Conservation (phyloP, 805 yeast species). For the Jamesozyma spencerorum region DNA sequence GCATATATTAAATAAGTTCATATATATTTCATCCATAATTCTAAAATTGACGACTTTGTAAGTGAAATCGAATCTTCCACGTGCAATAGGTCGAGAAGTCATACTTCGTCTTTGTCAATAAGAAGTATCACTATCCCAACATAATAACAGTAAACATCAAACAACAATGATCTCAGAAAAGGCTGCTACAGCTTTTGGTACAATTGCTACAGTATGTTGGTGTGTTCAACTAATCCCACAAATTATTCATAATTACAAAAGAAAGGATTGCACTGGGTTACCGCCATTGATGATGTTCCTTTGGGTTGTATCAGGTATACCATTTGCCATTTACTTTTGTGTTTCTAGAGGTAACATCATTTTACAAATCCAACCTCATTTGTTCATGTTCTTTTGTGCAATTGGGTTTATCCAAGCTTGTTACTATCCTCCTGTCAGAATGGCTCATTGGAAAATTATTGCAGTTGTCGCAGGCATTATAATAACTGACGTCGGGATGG, state of each 20-base stretch:
- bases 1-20: too few relatives aligned
- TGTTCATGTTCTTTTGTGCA: slow-evolving; percentile 62
- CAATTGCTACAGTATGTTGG: slow-evolving; percentile 88
- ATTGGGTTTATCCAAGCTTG: slow-evolving; percentile 61
- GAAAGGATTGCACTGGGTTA: slow-evolving; percentile 75
- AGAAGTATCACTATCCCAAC: too few relatives aligned
- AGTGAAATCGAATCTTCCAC: too few relatives aligned
- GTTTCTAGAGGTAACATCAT: slow-evolving; percentile 65
- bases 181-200: slow-evolving; percentile 62
- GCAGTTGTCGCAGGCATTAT: slow-evolving; percentile 33
- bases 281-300: slow-evolving; percentile 83
- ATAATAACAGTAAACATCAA: too few relatives aligned
- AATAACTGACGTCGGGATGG: slow-evolving; percentile 45
- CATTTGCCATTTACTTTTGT: slow-evolving; percentile 78
- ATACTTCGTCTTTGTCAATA: too few relatives aligned
- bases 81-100: too few relatives aligned
- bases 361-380: slow-evolving; percentile 77
- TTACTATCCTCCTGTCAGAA: slow-evolving; percentile 59
- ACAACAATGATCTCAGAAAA: slow-evolving; percentile 6
- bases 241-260: slow-evolving; percentile 59
- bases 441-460: slow-evolving; percentile 32
- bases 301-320: slow-evolving; percentile 74
- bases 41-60: too few relatives aligned
- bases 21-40: too few relatives aligned
- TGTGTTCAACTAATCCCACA: slow-evolving; percentile 88